Conservation (phyloP, 768 basidiomycete species). For the Mycena galopus region DNA sequence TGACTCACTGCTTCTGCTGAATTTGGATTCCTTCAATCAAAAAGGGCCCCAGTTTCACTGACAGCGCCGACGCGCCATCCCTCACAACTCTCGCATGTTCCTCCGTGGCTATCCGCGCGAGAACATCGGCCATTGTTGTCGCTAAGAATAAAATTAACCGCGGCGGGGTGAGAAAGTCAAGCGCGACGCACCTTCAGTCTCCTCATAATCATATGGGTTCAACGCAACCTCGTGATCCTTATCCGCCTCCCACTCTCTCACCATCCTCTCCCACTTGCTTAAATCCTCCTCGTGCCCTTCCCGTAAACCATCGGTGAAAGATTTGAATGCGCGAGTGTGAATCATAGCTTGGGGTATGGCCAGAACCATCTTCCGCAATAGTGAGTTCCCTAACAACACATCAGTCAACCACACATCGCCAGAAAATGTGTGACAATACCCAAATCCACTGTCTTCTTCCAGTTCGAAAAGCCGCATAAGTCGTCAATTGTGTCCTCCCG, state of each 20-base stretch:
- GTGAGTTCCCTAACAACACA: conserved; percentile 19
- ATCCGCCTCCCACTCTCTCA: conserved; percentile 35
- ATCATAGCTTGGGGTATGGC: conserved; percentile 16
- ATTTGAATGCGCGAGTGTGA: conserved; percentile 1
- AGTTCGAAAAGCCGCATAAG: conserved; percentile 40
- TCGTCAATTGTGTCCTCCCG: conserved; percentile 44
- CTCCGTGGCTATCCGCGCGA: conserved; percentile 26
- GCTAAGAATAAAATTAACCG: conserved; percentile 8
- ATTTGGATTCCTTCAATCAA: conserved; percentile 30
- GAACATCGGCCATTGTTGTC: conserved; percentile 25
- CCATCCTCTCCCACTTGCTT: conserved; percentile 27
- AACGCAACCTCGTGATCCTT: conserved; percentile 6
- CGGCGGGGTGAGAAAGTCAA: background rate
- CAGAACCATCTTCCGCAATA: conserved; percentile 27
- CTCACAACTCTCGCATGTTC: conserved; percentile 23
- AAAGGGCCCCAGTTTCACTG: conserved; percentile 20
- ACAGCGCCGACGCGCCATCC: background rate
- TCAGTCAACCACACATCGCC: no score
- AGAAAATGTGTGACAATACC: conserved; percentile 7
- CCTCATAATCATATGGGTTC: conserved; percentile 34
- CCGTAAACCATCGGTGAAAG: background rate
- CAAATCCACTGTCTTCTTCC: conserved; percentile 34
- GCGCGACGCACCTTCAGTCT: conserved; percentile 26
- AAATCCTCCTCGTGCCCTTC: conserved; percentile 17
- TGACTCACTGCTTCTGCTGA: conserved; percentile 25